A percentile compares a stretch with the other conserved stretches of the same genome.
These are phyloP conservation scores for Filobasidium uniguttulatum DNA, from an alignment of 1,284 basidiomycete genomes.

Conservation along the genomic window DNA sequence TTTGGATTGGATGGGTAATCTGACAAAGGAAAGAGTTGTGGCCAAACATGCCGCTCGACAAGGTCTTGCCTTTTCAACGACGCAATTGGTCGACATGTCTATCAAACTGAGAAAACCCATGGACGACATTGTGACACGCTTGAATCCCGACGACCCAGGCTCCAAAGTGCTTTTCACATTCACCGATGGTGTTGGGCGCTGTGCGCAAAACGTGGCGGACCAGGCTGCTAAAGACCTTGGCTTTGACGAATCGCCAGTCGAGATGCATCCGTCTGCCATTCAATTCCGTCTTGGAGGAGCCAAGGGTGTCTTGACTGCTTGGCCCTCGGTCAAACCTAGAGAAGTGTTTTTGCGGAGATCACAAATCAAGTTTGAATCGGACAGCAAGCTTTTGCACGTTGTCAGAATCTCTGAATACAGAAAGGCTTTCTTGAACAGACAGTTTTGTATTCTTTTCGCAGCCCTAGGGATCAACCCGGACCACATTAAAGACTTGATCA, in stretches of 20 bases:
- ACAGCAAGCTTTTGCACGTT: slow-evolving; percentile 24
- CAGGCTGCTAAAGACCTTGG: slow-evolving; percentile 7
- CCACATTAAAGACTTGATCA: slow-evolving; percentile 28
- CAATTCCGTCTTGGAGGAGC: slow-evolving; percentile 35
- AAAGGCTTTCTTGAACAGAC: slow-evolving; percentile 34
- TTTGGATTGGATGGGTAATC: slow-evolving; percentile 1
- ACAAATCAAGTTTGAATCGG: slow-evolving; percentile 31
- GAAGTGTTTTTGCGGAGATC: slow-evolving; percentile 30
- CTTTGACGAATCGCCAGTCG: slow-evolving; percentile 1
- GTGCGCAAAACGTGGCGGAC: slow-evolving; percentile 5
- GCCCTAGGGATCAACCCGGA: slow-evolving; percentile 28
- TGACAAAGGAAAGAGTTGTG: slow-evolving; percentile 2
- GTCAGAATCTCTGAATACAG: slow-evolving; percentile 30
- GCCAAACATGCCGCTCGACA: slow-evolving; percentile 9
- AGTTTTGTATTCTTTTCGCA: slow-evolving; percentile 36
- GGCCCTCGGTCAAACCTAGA: slow-evolving; percentile 25
- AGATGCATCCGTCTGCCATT: slow-evolving; percentile 28
- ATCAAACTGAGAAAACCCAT: slow-evolving; percentile 4
- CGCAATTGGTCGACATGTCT: neutral
- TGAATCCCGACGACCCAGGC: neutral
- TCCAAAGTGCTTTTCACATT: neutral
- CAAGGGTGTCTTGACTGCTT: slow-evolving; percentile 29
- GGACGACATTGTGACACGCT: slow-evolving; percentile 1
- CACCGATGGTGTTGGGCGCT: slow-evolving; percentile 6
- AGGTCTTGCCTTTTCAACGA: slow-evolving; percentile 4